phyloP scores from a whole-genome alignment of 768 basidiomycete species.

The Lactarius akahatsu region DNA sequence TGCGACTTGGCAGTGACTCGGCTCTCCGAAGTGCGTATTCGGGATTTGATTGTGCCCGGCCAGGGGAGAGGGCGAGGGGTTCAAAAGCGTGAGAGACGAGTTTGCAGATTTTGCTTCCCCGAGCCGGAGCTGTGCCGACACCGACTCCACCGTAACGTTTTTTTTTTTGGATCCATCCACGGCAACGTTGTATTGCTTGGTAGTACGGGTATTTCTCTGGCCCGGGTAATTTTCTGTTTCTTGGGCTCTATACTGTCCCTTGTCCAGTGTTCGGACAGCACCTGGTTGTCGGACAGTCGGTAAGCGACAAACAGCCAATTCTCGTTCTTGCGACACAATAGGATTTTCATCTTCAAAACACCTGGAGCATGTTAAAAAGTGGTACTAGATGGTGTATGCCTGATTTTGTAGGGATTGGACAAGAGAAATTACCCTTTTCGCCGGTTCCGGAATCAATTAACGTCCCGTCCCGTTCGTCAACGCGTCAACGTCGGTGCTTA shows the following conservation, averaged over 20 bases:
- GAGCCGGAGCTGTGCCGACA: not conserved
- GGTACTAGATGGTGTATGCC: no score
- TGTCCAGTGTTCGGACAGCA: no score
- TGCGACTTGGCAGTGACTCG: no score
- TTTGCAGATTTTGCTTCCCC: not conserved
- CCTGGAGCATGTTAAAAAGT: no score
- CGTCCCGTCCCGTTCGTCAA: not conserved
- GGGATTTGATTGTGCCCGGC: no score
- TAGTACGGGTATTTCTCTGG: not conserved
- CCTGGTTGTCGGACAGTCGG: no score
- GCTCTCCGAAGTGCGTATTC: no score
- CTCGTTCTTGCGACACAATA: no score
- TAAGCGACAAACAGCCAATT: no score
- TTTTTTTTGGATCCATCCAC: not conserved
- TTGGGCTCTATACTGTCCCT: not conserved
- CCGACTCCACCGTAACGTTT: not conserved
- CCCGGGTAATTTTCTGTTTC: not conserved
- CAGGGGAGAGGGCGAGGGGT: not conserved
- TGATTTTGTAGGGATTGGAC: no score
- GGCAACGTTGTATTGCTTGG: no score
- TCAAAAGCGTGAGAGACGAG: not conserved
- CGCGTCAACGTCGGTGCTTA: not conserved
- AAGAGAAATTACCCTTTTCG: not conserved
- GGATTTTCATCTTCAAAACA: no score
- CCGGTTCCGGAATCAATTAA: not conserved